phyloP scores from a whole-genome alignment of 331 rosid species.

The Spiraea crenata region DNA sequence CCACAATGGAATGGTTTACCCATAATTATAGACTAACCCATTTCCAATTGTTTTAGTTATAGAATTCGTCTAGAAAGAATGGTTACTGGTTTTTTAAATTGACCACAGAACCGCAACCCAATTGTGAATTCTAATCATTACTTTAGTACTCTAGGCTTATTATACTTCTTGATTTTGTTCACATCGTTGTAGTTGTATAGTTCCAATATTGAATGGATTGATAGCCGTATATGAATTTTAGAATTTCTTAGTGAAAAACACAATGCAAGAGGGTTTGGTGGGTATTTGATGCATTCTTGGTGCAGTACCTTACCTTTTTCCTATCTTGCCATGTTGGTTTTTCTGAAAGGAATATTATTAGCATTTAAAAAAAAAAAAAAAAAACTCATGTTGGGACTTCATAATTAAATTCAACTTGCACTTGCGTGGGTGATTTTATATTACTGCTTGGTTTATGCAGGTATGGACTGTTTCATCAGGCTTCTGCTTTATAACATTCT shows the following conservation, averaged over 20 bases:
- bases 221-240: neutral
- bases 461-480: conserved; percentile 90
- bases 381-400: neutral
- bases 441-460: conserved; percentile 45
- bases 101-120: neutral
- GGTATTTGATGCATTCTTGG: neutral
- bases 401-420: neutral
- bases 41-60: neutral
- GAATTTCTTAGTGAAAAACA: neutral
- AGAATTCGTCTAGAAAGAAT: neutral
- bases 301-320: neutral
- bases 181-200: neutral
- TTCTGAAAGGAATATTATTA: neutral
- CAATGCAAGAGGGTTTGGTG: neutral
- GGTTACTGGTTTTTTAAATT: neutral
- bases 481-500: conserved; percentile 82
- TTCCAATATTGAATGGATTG: neutral
- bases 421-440: neutral
- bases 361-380: neutral
- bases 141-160: neutral
- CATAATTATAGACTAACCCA: neutral
- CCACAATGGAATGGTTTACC: neutral
- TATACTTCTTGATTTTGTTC: neutral
- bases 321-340: neutral
- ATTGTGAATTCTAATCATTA: neutral